phyloP scores from a whole-genome alignment of 1,284 basidiomycete species.

The Boletus austroedulis region DNA sequence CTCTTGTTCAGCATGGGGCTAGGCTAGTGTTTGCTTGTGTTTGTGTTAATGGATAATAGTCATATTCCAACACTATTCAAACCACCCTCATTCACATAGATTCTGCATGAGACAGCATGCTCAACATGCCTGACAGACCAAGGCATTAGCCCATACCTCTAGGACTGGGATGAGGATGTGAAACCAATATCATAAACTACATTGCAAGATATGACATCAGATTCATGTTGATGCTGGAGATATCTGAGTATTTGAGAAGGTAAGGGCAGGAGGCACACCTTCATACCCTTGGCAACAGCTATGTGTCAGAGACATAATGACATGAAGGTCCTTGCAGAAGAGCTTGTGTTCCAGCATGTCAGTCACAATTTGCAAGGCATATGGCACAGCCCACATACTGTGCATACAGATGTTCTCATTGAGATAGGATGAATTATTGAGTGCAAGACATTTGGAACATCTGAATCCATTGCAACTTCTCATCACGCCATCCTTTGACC shows the following conservation, averaged over 20 bases:
- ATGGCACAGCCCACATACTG: conserved; percentile 73
- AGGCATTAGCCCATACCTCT: conserved; percentile 67
- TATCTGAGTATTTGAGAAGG: conserved; percentile 70
- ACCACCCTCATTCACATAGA: conserved; percentile 88
- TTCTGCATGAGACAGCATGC: conserved; percentile 87
- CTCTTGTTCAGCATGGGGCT: too few relatives aligned
- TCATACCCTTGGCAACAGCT: conserved; percentile 65
- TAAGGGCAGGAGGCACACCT: conserved; percentile 66
- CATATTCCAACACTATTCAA: conserved; percentile 87
- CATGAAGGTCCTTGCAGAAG: conserved; percentile 87
- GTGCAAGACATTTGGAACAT: conserved; percentile 84
- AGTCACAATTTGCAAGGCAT: conserved; percentile 59
- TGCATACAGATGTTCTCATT: conserved; percentile 90
- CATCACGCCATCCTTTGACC: conserved; percentile 96
- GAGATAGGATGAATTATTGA: conserved; percentile 87
- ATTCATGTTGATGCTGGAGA: conserved; percentile 85
- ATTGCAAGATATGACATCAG: conserved; percentile 84
- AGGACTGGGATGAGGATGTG: conserved; percentile 79
- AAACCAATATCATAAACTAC: conserved; percentile 88
- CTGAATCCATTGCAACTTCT: conserved; percentile 90
- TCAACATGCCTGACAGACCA: conserved; percentile 86
- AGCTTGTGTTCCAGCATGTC: conserved; percentile 64
- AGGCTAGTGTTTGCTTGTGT: too few relatives aligned
- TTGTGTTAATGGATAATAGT: too few relatives aligned
- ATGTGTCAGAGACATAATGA: conserved; percentile 78